Percentiles rank a stretch among this genome's conserved stretches.
Evolutionary conservation across 2,329 filamentous ascomycete species (phyloP).

Genomic region (Exophiala sideris): DNA sequence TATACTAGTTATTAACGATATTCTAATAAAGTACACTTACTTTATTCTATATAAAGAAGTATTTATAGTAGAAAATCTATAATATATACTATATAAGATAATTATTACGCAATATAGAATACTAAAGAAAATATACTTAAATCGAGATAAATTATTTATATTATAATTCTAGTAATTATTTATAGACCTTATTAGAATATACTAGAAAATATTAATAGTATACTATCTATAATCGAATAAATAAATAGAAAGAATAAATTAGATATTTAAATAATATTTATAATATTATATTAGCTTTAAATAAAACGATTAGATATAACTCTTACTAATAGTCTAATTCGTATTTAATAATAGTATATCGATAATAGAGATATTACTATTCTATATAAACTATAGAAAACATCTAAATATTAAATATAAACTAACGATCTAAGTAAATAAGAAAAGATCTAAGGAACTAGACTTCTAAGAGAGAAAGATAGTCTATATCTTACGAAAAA

Average conservation of each 20-base stretch:
- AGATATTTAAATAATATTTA: slow-evolving; percentile 20
- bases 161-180: background rate
- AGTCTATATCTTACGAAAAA: slow-evolving; percentile 14
- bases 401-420: slow-evolving; percentile 7
- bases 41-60: background rate
- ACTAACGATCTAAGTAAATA: slow-evolving; percentile 5
- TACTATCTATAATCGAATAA: slow-evolving; percentile 15
- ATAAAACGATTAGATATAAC: slow-evolving; percentile 15
- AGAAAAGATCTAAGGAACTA: slow-evolving; percentile 11
- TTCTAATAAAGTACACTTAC: background rate
- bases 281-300: slow-evolving; percentile 17
- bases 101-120: background rate
- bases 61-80: background rate
- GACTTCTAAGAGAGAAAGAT: slow-evolving; percentile 1
- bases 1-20: background rate
- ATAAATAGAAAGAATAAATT: slow-evolving; percentile 21
- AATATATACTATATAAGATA: background rate
- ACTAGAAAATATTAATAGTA: slow-evolving; percentile 9
- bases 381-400: slow-evolving; percentile 14
- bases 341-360: slow-evolving; percentile 4
- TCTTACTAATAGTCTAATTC: slow-evolving; percentile 6
- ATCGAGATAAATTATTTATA: slow-evolving; percentile 1
- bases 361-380: slow-evolving; percentile 6
- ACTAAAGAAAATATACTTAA: background rate
- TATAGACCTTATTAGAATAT: background rate